phyloP scores from a whole-genome alignment of 2,329 filamentous ascomycete species.

The Alternaria sp. region DNA sequence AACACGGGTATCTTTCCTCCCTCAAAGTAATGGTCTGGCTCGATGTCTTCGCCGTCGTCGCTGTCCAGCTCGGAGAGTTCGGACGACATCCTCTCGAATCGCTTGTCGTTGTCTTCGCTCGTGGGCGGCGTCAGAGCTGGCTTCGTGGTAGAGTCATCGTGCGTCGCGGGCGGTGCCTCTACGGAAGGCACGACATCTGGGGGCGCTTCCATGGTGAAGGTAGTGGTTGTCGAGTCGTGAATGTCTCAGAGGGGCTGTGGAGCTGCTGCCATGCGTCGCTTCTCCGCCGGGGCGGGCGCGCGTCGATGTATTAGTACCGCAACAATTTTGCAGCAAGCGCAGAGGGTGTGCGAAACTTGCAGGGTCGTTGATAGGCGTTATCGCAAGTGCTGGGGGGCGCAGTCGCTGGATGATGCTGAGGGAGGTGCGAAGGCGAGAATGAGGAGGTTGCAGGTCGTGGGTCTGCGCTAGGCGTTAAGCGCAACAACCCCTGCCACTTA shows the following conservation, averaged over 20 bases:
- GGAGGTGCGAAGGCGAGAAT: constrained; percentile 30
- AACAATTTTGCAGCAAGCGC: constrained; percentile 32
- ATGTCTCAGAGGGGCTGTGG: constrained; percentile 25
- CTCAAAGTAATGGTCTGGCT: constrained; percentile 87
- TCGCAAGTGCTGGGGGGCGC: constrained; percentile 14
- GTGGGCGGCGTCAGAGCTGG: constrained; percentile 58
- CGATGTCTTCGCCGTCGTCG: constrained; percentile 68
- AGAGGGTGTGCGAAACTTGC: constrained; percentile 15
- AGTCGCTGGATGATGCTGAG: constrained; percentile 26
- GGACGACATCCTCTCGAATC: constrained; percentile 53
- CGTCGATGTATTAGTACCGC: constrained; percentile 22
- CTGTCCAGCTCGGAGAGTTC: constrained; percentile 57
- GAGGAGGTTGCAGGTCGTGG: constrained; percentile 23
- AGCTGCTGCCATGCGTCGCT: constrained; percentile 32
- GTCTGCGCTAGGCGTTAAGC: constrained; percentile 9
- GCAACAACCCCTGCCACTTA: constrained; percentile 2
- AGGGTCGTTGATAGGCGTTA: not conserved
- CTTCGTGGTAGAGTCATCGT: constrained; percentile 40
- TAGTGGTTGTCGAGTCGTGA: constrained; percentile 10
- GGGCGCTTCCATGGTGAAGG: constrained; percentile 37
- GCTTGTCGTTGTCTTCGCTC: constrained; percentile 58
- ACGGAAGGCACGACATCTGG: constrained; percentile 42
- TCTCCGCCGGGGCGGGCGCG: constrained; percentile 34
- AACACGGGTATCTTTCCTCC: constrained; percentile 87
- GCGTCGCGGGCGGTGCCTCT: constrained; percentile 32